Base-by-base conservation (phyloP, 108 stramenopile genomes). In the Cyclotella atomus region DNA sequence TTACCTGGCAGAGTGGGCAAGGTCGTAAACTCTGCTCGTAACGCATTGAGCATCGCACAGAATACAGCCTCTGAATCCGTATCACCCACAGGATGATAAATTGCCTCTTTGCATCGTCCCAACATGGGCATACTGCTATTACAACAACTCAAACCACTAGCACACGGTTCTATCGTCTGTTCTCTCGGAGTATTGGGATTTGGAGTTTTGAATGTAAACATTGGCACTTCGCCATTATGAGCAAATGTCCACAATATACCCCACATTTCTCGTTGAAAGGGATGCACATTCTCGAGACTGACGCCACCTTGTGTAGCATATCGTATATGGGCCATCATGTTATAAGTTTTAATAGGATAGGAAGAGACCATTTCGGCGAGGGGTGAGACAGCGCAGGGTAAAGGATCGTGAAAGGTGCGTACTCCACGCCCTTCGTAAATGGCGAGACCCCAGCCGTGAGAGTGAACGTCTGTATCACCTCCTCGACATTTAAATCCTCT, bases 21-120 rank as follows among this genome's bases (percentile, higher is more conserved):
- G 7, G 80, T 74, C 32, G 29, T 56, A 66, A 94, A 97, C 64
- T 88, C 82, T 20, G 89, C 87, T 30, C 88, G 73, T 30, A 97
- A 70, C 2, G 87, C 87, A 78, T 95, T 97, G 59, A 97, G 76
- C 68, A 97, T 92, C 65, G 90, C 89, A 72, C 93, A 95, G 83
- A 97, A 97, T 46, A 88, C 91, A 3, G 90, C 88, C 66, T 97
- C 97, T 15, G 90, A 91, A 79, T 97, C 97, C 10, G 97, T 97
- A 55, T 91, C 88, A 3, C 97, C 97, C 34, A 97, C 86, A 14
- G 97, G 89, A 55, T 83, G 83, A 76, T 82, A 90, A 47, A 71
- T 45, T 28, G 68, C 66, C 61, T 67, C 62, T 1, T 28, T 64
- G 60, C 83, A 88, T n/a, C 59, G 41, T 49, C 79, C 83, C 24